Percentiles rank a stretch among this genome's conserved stretches.
phyloP scores from a whole-genome alignment of 1,284 basidiomycete genomes.

The Coriolopsis trogii region DNA sequence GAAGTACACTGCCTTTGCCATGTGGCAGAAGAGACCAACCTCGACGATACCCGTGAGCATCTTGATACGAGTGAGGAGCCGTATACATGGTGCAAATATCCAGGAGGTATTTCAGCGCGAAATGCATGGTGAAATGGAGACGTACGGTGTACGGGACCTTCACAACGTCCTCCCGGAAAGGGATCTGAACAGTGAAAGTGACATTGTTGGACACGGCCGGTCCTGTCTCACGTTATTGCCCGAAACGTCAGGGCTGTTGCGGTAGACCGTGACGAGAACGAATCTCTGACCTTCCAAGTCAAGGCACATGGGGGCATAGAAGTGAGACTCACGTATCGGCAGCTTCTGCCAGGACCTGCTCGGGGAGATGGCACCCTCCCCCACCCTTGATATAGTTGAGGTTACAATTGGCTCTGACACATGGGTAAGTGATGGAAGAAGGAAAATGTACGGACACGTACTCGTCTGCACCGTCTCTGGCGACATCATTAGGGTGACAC shows the following conservation, averaged over 20 bases:
- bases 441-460: conserved; percentile 45
- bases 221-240: conserved; percentile 87
- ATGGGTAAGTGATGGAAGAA: background rate
- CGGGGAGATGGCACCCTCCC: conserved; percentile 94
- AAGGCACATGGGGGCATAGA: no score
- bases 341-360: conserved; percentile 97
- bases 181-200: conserved; percentile 94
- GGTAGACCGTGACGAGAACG: conserved; percentile 94
- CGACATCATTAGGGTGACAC: conserved; percentile 90
- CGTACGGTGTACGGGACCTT: conserved; percentile 68
- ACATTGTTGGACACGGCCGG: conserved; percentile 97
- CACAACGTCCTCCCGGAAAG: conserved; percentile 76
- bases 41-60: conserved; percentile 96
- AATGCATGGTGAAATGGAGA: conserved; percentile 21
- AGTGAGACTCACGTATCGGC: conserved; percentile 82
- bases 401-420: conserved; percentile 77
- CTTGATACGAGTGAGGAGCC: conserved; percentile 78
- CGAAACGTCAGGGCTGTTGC: conserved; percentile 86
- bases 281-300: no score
- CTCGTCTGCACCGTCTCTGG: conserved; percentile 98
- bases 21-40: conserved; percentile 92
- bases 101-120: background rate
- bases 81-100: conserved; percentile 36
- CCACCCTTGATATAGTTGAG: conserved; percentile 98
- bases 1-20: conserved; percentile 97